These are phyloP conservation scores for Aurinia saxatilis DNA, from an alignment of 345 rosid genomes.

Conservation along the genomic window DNA sequence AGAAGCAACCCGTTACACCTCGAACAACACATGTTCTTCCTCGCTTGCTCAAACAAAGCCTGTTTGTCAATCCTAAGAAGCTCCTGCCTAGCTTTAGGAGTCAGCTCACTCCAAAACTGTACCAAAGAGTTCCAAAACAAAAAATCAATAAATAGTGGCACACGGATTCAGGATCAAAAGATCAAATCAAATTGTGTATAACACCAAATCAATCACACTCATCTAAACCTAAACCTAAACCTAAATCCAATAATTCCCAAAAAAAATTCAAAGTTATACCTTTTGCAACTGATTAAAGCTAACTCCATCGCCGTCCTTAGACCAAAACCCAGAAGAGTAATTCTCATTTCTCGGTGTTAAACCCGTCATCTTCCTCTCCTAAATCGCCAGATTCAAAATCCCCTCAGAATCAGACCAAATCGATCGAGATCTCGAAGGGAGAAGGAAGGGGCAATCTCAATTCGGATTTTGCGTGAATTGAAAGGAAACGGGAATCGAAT, in stretches of 20 bases:
- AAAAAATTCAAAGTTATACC: no score
- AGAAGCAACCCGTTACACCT: slow-evolving; percentile 91
- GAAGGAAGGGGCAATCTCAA: no score
- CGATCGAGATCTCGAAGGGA: slow-evolving; percentile 23
- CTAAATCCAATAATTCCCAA: no score
- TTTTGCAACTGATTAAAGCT: slow-evolving; percentile 73
- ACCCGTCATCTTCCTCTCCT: slow-evolving; percentile 66
- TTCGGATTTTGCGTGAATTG: no score
- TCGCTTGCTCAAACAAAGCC: slow-evolving; percentile 84
- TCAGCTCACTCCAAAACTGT: slow-evolving; percentile 83
- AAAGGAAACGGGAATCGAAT: not conserved
- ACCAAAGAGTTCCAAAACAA: slow-evolving; percentile 16
- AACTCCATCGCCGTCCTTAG: slow-evolving; percentile 58
- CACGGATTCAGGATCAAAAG: not conserved
- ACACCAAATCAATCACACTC: no score
- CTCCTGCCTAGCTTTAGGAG: slow-evolving; percentile 52
- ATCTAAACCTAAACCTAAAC: not conserved
- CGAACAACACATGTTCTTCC: slow-evolving; percentile 94
- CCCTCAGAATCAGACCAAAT: no score
- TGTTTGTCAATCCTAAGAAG: slow-evolving; percentile 89
- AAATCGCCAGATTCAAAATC: no score
- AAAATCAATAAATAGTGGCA: no score
- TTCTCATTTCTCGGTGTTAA: slow-evolving; percentile 63
- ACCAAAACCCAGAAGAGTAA: slow-evolving; percentile 67
- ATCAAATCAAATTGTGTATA: no score